Conservation (phyloP, 805 yeast genomes). For the Yamadazyma akitaensis region DNA sequence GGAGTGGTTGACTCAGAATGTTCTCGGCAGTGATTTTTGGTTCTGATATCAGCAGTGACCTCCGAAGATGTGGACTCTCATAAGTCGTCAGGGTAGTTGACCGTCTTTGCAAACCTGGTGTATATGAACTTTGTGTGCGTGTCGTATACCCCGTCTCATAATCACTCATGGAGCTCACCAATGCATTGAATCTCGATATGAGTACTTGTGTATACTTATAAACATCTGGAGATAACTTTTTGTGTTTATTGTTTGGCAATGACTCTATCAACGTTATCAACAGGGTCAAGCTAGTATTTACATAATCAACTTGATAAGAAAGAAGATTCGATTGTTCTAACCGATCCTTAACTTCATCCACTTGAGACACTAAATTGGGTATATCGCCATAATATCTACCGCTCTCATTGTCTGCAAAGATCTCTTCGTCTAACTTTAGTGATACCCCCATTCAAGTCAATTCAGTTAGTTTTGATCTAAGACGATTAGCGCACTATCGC, state of each 20-base stretch:
- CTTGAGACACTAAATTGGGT: background rate
- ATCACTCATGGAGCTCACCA: background rate
- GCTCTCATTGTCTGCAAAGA: background rate
- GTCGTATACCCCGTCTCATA: background rate
- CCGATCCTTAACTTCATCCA: background rate
- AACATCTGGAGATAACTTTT: background rate
- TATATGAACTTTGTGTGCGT: background rate
- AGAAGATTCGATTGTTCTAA: background rate
- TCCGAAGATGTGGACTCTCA: background rate
- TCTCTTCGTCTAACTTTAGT: background rate
- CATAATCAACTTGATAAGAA: conserved; percentile 11
- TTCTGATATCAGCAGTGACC: conserved; percentile 2
- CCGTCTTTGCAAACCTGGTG: background rate
- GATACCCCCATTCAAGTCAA: background rate
- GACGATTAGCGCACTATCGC: background rate
- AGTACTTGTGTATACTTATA: background rate
- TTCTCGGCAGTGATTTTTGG: conserved; percentile 4
- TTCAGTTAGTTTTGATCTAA: background rate
- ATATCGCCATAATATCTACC: background rate
- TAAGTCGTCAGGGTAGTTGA: background rate
- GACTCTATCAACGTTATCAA: conserved; percentile 6
- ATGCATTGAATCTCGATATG: background rate
- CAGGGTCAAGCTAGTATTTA: conserved; percentile 6
- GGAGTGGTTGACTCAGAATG: conserved; percentile 5
- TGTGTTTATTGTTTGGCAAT: background rate